phyloP scores from a whole-genome alignment of 176 grass and related monocot genomes.

The Triticum turgidum region DNA sequence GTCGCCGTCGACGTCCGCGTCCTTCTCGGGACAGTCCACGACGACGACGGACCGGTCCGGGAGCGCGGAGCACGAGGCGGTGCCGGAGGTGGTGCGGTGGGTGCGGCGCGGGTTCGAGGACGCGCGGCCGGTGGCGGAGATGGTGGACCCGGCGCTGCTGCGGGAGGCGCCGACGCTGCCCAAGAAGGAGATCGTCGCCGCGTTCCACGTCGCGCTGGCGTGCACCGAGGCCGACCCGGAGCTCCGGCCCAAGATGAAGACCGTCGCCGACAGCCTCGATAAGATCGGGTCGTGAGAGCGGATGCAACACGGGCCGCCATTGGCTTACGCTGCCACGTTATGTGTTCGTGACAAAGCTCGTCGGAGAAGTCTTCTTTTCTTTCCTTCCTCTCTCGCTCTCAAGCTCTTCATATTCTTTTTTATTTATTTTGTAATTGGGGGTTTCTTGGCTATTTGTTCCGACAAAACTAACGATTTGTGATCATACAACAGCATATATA shows the following conservation, averaged over 20 bases:
- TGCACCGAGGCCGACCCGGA: constrained; percentile 66
- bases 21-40: constrained; percentile 30
- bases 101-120: constrained; percentile 67
- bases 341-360: not conserved
- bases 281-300: constrained; percentile 38
- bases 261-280: constrained; percentile 67
- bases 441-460: not conserved
- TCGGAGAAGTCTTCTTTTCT: not conserved
- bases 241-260: constrained; percentile 78
- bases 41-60: constrained; percentile 34
- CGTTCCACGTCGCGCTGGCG: constrained; percentile 73
- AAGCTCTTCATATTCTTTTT: not conserved
- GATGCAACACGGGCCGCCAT: not conserved
- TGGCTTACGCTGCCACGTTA: not conserved
- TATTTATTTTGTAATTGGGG: not conserved
- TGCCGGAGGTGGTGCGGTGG: constrained; percentile 76
- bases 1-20: constrained; percentile 50
- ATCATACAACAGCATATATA: not conserved
- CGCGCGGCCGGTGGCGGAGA: constrained; percentile 47
- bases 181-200: constrained; percentile 79
- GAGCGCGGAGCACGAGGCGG: constrained; percentile 37
- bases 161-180: constrained; percentile 34
- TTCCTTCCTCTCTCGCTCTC: not conserved
- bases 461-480: not conserved
- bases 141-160: constrained; percentile 58